These are phyloP conservation scores for Epichloe gansuensis DNA, from an alignment of 2,329 filamentous ascomycete genomes.

Conservation along the genomic window DNA sequence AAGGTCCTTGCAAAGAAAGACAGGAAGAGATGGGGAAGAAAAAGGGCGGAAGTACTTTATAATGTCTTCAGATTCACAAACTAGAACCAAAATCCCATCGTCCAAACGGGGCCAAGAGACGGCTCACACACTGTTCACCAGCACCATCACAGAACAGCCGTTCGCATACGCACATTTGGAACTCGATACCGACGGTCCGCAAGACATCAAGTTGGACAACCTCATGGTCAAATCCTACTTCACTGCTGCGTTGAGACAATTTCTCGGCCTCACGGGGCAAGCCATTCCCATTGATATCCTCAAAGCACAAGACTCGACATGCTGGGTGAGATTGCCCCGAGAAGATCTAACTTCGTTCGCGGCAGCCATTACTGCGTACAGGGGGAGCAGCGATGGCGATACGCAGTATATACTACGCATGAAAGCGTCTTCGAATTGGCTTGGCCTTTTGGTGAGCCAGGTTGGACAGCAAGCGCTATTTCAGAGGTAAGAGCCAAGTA, in stretches of 20 bases:
- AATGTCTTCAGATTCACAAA: not conserved
- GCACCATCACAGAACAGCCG: slow-evolving; percentile 35
- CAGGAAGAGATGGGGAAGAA: not conserved
- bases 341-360: slow-evolving; percentile 47
- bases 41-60: not conserved
- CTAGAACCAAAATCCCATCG: not conserved
- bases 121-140: slow-evolving; percentile 35
- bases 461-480: slow-evolving; percentile 28
- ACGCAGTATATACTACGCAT: slow-evolving; percentile 40
- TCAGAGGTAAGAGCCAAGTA: slow-evolving; percentile 22
- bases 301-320: slow-evolving; percentile 39
- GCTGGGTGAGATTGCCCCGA: slow-evolving; percentile 53
- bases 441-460: slow-evolving; percentile 44
- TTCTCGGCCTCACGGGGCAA: slow-evolving; percentile 55
- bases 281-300: slow-evolving; percentile 60
- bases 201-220: slow-evolving; percentile 35
- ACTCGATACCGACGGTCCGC: slow-evolving; percentile 23
- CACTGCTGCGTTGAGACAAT: slow-evolving; percentile 49
- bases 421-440: slow-evolving; percentile 48
- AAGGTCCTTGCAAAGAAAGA: not conserved
- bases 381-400: slow-evolving; percentile 28
- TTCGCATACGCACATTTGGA: slow-evolving; percentile 47
- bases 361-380: slow-evolving; percentile 54
- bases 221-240: slow-evolving; percentile 52
- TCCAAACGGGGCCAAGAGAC: slow-evolving; percentile 22